Evolutionary conservation across 805 yeast genomes (phyloP).

Genomic region (Wickerhamiella hasegawae): DNA sequence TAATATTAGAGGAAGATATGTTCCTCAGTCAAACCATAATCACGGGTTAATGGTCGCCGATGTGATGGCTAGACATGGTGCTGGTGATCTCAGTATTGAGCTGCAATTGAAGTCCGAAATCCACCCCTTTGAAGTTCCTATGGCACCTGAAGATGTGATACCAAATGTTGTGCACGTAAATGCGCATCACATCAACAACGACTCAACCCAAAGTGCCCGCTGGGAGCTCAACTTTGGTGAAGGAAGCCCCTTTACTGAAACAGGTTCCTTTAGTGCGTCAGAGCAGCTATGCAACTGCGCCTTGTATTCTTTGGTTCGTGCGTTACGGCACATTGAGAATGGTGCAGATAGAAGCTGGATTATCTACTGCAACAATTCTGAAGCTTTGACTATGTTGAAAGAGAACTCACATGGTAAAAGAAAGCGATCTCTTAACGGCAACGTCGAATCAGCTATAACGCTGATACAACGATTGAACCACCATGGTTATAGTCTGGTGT

Average conservation of each 20-base stretch:
- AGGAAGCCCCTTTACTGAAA: conserved; percentile 1
- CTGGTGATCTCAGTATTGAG: conserved; percentile 6
- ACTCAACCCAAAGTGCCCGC: too few species aligned
- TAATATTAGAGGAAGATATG: conserved; percentile 2
- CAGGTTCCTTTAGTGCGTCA: conserved; percentile 2
- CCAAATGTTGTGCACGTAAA: neutral
- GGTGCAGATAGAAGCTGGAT: conserved; percentile 5
- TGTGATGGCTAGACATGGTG: conserved; percentile 7
- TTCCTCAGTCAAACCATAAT: conserved; percentile 3
- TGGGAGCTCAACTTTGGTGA: conserved; percentile 2
- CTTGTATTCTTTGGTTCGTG: conserved; percentile 2
- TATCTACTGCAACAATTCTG: conserved; percentile 1
- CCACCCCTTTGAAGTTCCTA: conserved; percentile 2
- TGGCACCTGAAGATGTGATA: conserved; percentile 2
- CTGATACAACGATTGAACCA: conserved; percentile 5
- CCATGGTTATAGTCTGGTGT: conserved; percentile 6
- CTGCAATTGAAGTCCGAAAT: neutral
- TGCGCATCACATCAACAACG: too few species aligned
- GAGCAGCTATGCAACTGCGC: conserved; percentile 2
- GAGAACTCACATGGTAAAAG: conserved; percentile 1
- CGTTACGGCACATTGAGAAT: conserved; percentile 4
- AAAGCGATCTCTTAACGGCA: conserved; percentile 1
- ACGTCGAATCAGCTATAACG: conserved; percentile 4
- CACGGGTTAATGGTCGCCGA: conserved; percentile 7
- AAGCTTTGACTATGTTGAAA: neutral